Evolutionary conservation across 1,284 basidiomycete genomes (phyloP), one percentile per base, ranked within the genome.

Genomic region (Dichomitus squalens): DNA sequence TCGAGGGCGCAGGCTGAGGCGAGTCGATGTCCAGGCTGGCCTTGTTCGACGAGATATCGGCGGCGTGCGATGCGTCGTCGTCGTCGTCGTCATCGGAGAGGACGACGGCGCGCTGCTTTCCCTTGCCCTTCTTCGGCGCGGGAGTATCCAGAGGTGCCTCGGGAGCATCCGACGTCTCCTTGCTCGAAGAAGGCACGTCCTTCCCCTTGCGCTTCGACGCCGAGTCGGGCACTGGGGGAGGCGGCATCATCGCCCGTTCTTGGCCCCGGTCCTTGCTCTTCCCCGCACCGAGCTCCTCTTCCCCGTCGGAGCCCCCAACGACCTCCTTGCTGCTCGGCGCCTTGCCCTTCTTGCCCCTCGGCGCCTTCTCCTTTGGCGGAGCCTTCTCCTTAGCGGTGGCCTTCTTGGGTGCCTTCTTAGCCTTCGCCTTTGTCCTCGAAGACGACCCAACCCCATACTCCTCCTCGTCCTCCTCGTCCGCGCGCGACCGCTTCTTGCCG

Each of bases 1-100:
- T 66, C 23, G 60, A 35, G 14, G 51, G 38, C 2, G 62, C 57
- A 2, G 43, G 52, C 4, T 44, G 34, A 7, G 54, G 60, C 2
- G 57, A 52, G 25, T 57, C 40, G 34, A 43, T 21, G 9, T 54
- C 52, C 8, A 33, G 27, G n/a, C 29, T 47, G 7, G n/a, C 33
- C 14, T 20, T 43, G 16, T 60, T 60, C 21, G 59, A 57, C 1
- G 59, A 64, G 7, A 59, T 38, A 47, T 64, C 52, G 4, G 58
- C 59, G 5, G 52, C 57, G 34, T 60, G 56, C 9, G 44, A 5
- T 6, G 29, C 11, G 11, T 34, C 54, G 33, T 61, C 58, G 9
- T 66, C 67, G 34, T 71, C 69, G 23, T 63, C 61, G 14, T 60
- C 58, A 35, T 71, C 69, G 4, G 70, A 68, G 20, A 65, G 59